phyloP scores from a whole-genome alignment of 2,329 filamentous ascomycete species.

The Epichloe scottii region DNA sequence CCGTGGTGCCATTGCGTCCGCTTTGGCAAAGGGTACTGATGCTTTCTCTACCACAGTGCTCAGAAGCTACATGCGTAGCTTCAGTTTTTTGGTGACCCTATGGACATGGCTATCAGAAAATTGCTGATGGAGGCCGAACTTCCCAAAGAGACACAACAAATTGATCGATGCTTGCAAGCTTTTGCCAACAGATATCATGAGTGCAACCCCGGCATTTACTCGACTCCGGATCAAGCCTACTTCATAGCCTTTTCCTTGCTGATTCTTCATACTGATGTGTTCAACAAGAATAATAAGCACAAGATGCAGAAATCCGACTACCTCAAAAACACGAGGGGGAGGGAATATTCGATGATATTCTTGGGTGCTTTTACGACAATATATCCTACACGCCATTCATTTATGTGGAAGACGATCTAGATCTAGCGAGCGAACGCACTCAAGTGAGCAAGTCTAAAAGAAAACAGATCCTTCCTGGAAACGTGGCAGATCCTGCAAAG shows the following conservation, averaged over 20 bases:
- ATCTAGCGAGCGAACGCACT: conserved; percentile 63
- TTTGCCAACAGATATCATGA: conserved; percentile 97
- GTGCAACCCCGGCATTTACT: conserved; percentile 93
- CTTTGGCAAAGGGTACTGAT: conserved; percentile 77
- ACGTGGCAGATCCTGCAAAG: conserved; percentile 38
- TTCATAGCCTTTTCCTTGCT: conserved; percentile 95
- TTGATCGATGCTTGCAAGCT: conserved; percentile 83
- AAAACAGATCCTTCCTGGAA: conserved; percentile 54
- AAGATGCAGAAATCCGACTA: conserved; percentile 98
- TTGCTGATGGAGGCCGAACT: conserved; percentile 92
- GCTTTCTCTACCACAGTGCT: conserved; percentile 72
- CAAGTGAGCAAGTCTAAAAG: conserved; percentile 60
- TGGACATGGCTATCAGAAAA: conserved; percentile 96
- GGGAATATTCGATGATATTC: conserved; percentile 82
- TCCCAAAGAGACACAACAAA: conserved; percentile 95
- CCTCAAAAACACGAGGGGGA: conserved; percentile 85
- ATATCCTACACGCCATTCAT: conserved; percentile 98
- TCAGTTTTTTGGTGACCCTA: conserved; percentile 93
- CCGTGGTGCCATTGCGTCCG: conserved; percentile 70
- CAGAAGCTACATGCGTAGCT: conserved; percentile 88
- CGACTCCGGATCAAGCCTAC: conserved; percentile 86
- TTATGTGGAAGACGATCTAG: conserved; percentile 84
- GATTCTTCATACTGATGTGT: conserved; percentile 95
- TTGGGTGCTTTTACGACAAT: conserved; percentile 97
- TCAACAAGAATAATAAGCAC: conserved; percentile 99